Base-by-base conservation (phyloP, 2,329 filamentous ascomycete genomes). In the Metarhizium anisopliae region DNA sequence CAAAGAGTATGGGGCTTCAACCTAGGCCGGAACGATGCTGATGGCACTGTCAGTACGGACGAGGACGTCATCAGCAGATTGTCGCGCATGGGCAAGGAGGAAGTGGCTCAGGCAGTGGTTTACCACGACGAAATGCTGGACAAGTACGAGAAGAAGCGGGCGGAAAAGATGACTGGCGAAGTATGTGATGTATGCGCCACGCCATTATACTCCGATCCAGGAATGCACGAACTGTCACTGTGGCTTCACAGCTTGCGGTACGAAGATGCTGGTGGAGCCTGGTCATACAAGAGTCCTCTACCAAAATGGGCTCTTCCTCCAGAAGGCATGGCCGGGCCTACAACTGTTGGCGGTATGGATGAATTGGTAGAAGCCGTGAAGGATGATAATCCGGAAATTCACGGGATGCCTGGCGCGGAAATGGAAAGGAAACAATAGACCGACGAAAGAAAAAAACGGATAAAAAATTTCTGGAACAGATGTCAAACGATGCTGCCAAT, bases 91-190 rank as follows among this genome's bases (percentile, higher is more conserved):
- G 94, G 94, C 61, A 97, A 97, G 71, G 86, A 91, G 16, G 92
- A 99, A 63, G 84, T 93, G 8, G 90, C 93, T 1, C 87, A 95
- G 65, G 91, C 94, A 0, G 86, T 95, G 18, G 89, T 90, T 1
- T 97, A 96, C 72, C 89, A 96, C 67, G 90, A 96, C 66, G 90
- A 94, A 63, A 92, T 96, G 83, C 86, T 96, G 42, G 87, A 92
- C 62, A 80, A 87, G 55, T 97, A 97, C 70, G 84, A 96, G 67
- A 90, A 92, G 72, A 84, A 86, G 64, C 92, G 93, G 64, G 93
- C 92, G 1, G 94, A 99, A 76, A 92, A 90, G 69, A 87, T 97
- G 80, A 95, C 92, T 1, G 94, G 94, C 13, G 77, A 91, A 65
- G 74, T 83, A 16, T 99, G 94, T 69, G 79, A 86, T 6, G 71